phyloP scores from a whole-genome alignment of 768 basidiomycete species.

The Tulasnella sp. region DNA sequence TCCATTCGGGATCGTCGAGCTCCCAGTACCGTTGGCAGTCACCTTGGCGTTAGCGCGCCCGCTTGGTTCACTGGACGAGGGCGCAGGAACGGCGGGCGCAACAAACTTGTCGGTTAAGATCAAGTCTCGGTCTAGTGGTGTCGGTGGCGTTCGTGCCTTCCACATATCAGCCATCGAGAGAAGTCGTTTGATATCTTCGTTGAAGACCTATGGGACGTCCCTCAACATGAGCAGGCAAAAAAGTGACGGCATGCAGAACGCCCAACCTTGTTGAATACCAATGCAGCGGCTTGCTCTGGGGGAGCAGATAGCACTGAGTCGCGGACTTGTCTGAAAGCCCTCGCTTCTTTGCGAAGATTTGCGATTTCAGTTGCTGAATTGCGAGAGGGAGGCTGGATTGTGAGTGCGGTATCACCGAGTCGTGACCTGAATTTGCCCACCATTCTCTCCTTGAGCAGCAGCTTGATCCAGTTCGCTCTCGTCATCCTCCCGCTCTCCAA shows the following conservation, averaged over 20 bases:
- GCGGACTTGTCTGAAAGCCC: conserved; percentile 83
- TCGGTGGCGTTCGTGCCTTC: conserved; percentile 85
- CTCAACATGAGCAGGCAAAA: neutral
- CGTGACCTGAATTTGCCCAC: conserved; percentile 49
- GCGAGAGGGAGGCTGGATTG: neutral
- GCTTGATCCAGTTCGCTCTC: conserved; percentile 89
- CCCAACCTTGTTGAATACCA: conserved; percentile 82
- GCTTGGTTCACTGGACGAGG: conserved; percentile 31
- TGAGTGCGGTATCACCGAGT: neutral
- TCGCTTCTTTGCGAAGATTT: conserved; percentile 83
- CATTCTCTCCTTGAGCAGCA: conserved; percentile 90
- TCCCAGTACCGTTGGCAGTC: conserved; percentile 11
- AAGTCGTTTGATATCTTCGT: conserved; percentile 82
- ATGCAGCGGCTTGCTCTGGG: conserved; percentile 51
- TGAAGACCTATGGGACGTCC: conserved; percentile 72
- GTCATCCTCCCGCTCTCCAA: conserved; percentile 88
- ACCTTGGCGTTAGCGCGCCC: conserved; percentile 40
- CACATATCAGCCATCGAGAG: conserved; percentile 97
- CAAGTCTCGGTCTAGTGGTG: conserved; percentile 76
- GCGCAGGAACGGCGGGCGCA: conserved; percentile 40
- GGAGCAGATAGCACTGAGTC: conserved; percentile 54
- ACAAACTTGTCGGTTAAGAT: conserved; percentile 69
- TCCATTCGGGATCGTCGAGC: neutral
- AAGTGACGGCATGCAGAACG: too few relatives aligned
- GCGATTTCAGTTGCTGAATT: conserved; percentile 83